Conservation (phyloP, 2,329 filamentous ascomycete genomes). For the Colletotrichum graminicola region DNA sequence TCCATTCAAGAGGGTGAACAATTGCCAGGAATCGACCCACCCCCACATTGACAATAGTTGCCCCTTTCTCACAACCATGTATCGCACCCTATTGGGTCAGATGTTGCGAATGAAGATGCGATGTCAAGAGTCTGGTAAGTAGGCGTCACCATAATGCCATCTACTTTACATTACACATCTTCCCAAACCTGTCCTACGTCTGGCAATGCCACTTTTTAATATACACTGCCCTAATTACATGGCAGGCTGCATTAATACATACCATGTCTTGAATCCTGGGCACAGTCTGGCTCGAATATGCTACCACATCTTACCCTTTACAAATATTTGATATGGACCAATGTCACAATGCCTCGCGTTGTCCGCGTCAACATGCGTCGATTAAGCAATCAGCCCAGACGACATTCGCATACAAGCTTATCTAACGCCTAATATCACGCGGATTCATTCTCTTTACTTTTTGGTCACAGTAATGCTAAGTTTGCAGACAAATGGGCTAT, state of each 20-base stretch:
- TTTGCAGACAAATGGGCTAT: no score
- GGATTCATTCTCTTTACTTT: not conserved
- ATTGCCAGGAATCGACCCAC: slow-evolving; percentile 17
- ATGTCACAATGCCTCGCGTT: slow-evolving; percentile 11
- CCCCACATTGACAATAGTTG: slow-evolving; percentile 13
- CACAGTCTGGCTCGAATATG: not conserved
- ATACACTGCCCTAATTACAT: not conserved
- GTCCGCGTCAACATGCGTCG: slow-evolving; percentile 1
- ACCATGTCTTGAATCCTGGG: slow-evolving; percentile 4
- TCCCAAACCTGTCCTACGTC: not conserved
- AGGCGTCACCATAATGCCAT: not conserved
- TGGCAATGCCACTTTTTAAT: not conserved
- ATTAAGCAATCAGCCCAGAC: not conserved
- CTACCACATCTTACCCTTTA: not conserved
- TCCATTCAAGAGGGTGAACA: slow-evolving; percentile 3
- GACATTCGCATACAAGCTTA: slow-evolving; percentile 15
- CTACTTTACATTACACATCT: not conserved
- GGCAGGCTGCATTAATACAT: slow-evolving; percentile 4
- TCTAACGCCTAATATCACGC: slow-evolving; percentile 1
- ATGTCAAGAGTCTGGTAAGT: not conserved
- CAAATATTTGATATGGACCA: not conserved
- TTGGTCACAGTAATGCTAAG: not conserved
- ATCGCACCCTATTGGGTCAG: not conserved
- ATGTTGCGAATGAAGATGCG: not conserved
- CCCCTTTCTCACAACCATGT: not conserved